Percentiles rank a stretch among this genome's conserved stretches.
phyloP scores from a whole-genome alignment of 2,329 filamentous ascomycete species.

The Metarhizium guizhouense region DNA sequence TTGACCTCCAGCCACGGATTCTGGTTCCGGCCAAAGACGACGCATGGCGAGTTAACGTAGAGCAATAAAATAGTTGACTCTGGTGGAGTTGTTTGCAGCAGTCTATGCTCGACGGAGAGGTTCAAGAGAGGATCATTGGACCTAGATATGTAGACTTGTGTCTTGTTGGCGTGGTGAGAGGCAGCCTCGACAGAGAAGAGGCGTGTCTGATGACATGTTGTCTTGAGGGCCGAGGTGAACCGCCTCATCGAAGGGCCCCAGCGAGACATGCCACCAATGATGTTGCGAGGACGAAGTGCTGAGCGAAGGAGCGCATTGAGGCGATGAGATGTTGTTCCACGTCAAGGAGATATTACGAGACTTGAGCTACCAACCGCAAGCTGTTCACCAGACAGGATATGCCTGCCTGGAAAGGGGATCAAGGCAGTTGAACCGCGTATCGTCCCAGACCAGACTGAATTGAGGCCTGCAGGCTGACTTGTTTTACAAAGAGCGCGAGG shows the following conservation, averaged over 20 bases:
- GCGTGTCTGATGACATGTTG: slow-evolving; percentile 2
- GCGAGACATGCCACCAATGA: neutral
- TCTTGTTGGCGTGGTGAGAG: slow-evolving; percentile 33
- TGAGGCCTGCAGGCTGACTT: no score
- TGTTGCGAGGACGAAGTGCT: neutral
- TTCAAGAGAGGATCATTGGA: slow-evolving; percentile 76
- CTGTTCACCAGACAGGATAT: no score
- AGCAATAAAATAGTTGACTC: slow-evolving; percentile 75
- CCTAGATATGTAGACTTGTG: slow-evolving; percentile 63
- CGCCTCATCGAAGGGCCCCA: slow-evolving; percentile 6
- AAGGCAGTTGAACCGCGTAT: no score
- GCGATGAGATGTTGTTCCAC: neutral
- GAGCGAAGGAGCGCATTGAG: neutral
- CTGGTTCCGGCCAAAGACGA: slow-evolving; percentile 92
- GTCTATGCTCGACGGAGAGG: slow-evolving; percentile 86
- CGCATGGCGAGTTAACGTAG: slow-evolving; percentile 78
- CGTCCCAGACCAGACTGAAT: no score
- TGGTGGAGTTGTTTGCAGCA: slow-evolving; percentile 64
- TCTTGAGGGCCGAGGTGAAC: slow-evolving; percentile 5
- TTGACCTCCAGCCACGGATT: slow-evolving; percentile 95
- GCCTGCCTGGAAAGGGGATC: no score
- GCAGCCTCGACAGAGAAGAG: slow-evolving; percentile 29
- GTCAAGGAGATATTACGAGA: neutral
- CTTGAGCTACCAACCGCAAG: neutral
- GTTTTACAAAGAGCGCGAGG: no score